These are phyloP conservation scores for Claviceps pusilla DNA, from an alignment of 2,329 filamentous ascomycete genomes.

Conservation along the genomic window DNA sequence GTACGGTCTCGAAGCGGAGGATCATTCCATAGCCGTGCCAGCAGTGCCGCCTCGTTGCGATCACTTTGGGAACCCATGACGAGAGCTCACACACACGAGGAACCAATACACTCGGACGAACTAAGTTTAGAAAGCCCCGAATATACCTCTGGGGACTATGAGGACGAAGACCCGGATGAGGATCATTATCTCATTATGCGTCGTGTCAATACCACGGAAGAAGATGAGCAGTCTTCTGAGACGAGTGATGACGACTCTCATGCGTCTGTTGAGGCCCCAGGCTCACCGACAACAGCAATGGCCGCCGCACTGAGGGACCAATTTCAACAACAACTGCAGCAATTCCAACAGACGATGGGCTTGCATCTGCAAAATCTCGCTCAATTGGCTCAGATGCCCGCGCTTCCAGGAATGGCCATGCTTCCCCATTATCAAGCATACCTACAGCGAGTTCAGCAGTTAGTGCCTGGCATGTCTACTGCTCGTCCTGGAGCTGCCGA, in stretches of 20 bases:
- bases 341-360: slow-evolving; percentile 58
- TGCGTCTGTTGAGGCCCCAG: slow-evolving; percentile 19
- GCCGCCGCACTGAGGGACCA: slow-evolving; percentile 61
- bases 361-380: slow-evolving; percentile 46
- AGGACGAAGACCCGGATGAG: slow-evolving; percentile 26
- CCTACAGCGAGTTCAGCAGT: slow-evolving; percentile 49
- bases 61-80: slow-evolving; percentile 49
- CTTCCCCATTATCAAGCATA: slow-evolving; percentile 61
- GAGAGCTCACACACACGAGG: slow-evolving; percentile 18
- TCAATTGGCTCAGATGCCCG: slow-evolving; percentile 38
- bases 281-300: slow-evolving; percentile 44
- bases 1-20: slow-evolving; percentile 52
- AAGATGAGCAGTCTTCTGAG: slow-evolving; percentile 19
- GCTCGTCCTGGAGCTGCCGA: slow-evolving; percentile 37
- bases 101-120: slow-evolving; percentile 24
- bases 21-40: slow-evolving; percentile 44
- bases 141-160: slow-evolving; percentile 30
- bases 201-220: slow-evolving; percentile 14
- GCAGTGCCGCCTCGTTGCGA: slow-evolving; percentile 50
- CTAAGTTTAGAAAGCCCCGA: slow-evolving; percentile 27
- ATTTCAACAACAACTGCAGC: slow-evolving; percentile 56
- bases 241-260: slow-evolving; percentile 25
- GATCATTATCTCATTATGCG: slow-evolving; percentile 22
- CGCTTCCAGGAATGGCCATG: slow-evolving; percentile 42
- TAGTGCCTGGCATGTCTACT: slow-evolving; percentile 51